A percentile compares a stretch with the other conserved stretches of the same genome.
Conservation (phyloP, 2,329 filamentous ascomycete species). For the Periglandula ipomoeae region DNA sequence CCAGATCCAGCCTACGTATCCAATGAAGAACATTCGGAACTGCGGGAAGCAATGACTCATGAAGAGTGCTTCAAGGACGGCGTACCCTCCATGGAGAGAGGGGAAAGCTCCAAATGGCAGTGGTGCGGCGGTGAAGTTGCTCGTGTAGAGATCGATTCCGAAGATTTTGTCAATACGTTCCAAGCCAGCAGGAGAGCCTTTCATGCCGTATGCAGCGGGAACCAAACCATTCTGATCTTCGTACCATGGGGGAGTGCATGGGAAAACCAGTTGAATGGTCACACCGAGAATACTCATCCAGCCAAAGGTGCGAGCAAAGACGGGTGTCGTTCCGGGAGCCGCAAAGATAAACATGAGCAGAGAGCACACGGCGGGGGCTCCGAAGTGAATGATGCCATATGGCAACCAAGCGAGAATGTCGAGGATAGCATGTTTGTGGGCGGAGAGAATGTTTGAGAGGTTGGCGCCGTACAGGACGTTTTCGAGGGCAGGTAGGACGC, state of each 20-base stretch:
- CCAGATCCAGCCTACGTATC: slow-evolving; percentile 89
- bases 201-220: slow-evolving; percentile 86
- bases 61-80: slow-evolving; percentile 83
- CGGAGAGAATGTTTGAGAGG: slow-evolving; percentile 88
- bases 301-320: slow-evolving; percentile 80
- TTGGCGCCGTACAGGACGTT: slow-evolving; percentile 96
- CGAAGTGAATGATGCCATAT: slow-evolving; percentile 87
- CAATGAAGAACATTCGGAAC: slow-evolving; percentile 68
- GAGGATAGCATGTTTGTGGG: slow-evolving; percentile 73
- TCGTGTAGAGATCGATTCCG: slow-evolving; percentile 86
- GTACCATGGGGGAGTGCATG: slow-evolving; percentile 94
- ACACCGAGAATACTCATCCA: slow-evolving; percentile 89
- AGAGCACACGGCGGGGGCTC: slow-evolving; percentile 71
- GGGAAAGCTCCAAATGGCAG: slow-evolving; percentile 94
- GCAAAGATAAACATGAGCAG: slow-evolving; percentile 78
- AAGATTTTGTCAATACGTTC: slow-evolving; percentile 84
- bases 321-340: slow-evolving; percentile 73
- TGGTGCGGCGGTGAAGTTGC: slow-evolving; percentile 80
- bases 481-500: slow-evolving; percentile 85
- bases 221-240: slow-evolving; percentile 87
- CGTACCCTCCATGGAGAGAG: slow-evolving; percentile 82
- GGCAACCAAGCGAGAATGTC: slow-evolving; percentile 89
- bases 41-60: slow-evolving; percentile 88
- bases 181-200: slow-evolving; percentile 80
- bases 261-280: slow-evolving; percentile 79